Conservation (phyloP, 2,329 filamentous ascomycete species). For the Penicillium rolfsii region DNA sequence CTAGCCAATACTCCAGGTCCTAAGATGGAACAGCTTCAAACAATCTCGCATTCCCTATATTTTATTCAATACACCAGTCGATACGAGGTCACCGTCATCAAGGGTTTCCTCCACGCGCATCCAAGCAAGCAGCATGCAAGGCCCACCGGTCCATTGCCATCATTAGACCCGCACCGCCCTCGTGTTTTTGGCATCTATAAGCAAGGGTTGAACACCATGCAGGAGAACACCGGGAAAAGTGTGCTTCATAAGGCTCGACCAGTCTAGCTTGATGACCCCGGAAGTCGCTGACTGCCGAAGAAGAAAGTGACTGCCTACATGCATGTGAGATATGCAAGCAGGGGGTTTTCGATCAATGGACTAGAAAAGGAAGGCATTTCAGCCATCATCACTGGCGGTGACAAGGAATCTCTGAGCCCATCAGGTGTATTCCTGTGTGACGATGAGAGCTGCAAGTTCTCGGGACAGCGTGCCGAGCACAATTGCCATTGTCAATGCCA, state of each 20-base stretch:
- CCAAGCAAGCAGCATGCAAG: slow-evolving; percentile 23
- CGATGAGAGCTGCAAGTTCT: background rate
- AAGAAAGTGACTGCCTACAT: slow-evolving; percentile 22
- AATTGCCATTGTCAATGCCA: background rate
- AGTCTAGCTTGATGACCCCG: slow-evolving; percentile 4
- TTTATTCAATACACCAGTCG: background rate
- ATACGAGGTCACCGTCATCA: slow-evolving; percentile 6
- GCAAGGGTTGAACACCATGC: slow-evolving; percentile 22
- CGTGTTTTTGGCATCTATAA: slow-evolving; percentile 17
- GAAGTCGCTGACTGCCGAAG: background rate
- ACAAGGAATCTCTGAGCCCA: background rate
- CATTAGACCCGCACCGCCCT: slow-evolving; percentile 8
- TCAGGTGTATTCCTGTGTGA: slow-evolving; percentile 8
- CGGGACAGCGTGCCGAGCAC: background rate
- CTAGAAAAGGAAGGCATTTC: background rate
- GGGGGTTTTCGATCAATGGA: slow-evolving; percentile 11
- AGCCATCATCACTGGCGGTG: background rate
- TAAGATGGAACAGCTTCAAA: background rate
- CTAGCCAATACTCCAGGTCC: background rate
- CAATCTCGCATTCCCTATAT: background rate
- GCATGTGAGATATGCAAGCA: slow-evolving; percentile 25
- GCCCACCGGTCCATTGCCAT: slow-evolving; percentile 15
- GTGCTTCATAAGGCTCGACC: slow-evolving; percentile 3
- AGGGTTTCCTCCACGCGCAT: background rate
- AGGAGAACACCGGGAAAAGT: slow-evolving; percentile 4